Evolutionary conservation across 2,329 filamentous ascomycete genomes (phyloP), one percentile per base, ranked within the genome.

Genomic region (Pestalotiopsis sp.): DNA sequence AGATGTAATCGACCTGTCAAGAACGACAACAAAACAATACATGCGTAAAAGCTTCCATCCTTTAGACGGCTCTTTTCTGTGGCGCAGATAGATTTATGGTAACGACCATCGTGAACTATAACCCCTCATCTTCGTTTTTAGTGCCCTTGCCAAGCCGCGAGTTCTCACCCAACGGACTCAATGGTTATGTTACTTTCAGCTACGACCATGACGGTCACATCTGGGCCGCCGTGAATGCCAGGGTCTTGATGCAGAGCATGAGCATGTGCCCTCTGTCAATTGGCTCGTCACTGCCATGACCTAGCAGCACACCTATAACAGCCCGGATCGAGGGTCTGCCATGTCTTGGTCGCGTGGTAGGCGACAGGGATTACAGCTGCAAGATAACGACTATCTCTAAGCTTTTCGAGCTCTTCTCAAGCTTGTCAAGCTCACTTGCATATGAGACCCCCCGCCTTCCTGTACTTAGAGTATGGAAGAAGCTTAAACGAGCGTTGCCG

Each of bases 211-310:
- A 52, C 44, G 14, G n/a, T 52, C 44, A 52, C 44, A 52, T n/a
- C 17, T n/a, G 44, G 14, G 17, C 7, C 13, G 13, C 44, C 44
- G 44, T 52, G 9, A 9, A n/a, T 52, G 44, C 44, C n/a, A n/a
- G 44, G 44, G 17, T 52, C 7, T 20, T 52, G n/a, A 60, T 60
- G 56, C 64, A 66, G 10, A 17, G 20, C 38, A 48, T 48, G 57
- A 52, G 65, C 65, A 59, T 66, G 64, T 66, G 57, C 65, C 65
- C 65, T 48, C n/a, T n/a, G 55, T 52, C 48, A 14, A 55, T 38
- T 55, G 17, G 65, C 11, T 24, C 26, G 24, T 66, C 65, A 26
- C 17, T 55, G 9, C 40, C 14, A 58, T 26, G 14, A 5, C 6
- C 3, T 14, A n/a, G 10, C 40, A 20, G 22, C 20, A 57, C n/a